Evolutionary conservation across 2,329 filamentous ascomycete species (phyloP), one percentile per base, ranked within the genome.

Genomic region (Aureobasidium vineae): DNA sequence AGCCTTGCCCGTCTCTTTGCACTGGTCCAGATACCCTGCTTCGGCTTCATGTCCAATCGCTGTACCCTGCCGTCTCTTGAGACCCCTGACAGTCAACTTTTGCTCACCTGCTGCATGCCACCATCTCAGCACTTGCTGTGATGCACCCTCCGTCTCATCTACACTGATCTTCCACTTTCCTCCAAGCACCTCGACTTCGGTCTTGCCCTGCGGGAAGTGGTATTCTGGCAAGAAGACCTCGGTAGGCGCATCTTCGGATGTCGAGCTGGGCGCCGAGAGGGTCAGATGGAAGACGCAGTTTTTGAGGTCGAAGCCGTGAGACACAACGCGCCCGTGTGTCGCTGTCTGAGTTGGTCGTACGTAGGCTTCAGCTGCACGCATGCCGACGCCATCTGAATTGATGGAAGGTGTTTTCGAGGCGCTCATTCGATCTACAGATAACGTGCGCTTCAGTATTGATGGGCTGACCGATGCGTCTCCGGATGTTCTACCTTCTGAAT

Each of bases 81-180:
- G 79, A 0, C 95, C 95, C 23, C 85, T 88, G 10, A 97, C 83
- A 69, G 85, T 90, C 65, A 99, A 82, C 56, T 81, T 87, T 78
- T 98, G 94, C 71, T 92, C 87, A 2, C 94, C 95, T 66, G 89
- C 88, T 0, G 86, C 86, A 78, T 99, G 93, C 93, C 94, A 97
- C 95, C 95, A 99, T 71, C 86, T 86, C 69, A 99, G 79, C 70
- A 85, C 85, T 79, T 97, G 94, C 68, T 92, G 81, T 61, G 67
- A 61, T 71, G 86, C 80, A 5, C 86, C 86, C 49, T 74, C 72
- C 10, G 86, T 84, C 66, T 92, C 89, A 68, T 92, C 88, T 5
- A 82, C 84, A 70, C 86, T 87, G 68, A 98, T 91, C 71, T 89
- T 88, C 93, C 93, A 99, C 75, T 94, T 95, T 7, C 96, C 96